phyloP scores from a whole-genome alignment of 208 protist species.

The Lotmaria passim region DNA sequence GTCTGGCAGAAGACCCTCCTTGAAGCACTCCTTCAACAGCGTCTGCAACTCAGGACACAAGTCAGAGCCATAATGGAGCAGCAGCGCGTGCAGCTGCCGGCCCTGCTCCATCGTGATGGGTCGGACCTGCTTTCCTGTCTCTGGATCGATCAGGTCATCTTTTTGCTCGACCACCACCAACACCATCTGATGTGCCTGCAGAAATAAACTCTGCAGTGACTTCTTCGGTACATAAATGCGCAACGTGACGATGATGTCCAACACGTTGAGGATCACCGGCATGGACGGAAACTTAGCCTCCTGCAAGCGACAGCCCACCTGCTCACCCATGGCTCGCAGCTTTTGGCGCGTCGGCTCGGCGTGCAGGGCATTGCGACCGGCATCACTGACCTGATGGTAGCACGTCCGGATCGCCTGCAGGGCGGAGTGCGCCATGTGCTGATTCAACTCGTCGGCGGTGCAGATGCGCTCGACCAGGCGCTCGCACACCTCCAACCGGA shows the following conservation, averaged over 20 bases:
- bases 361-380: constrained; percentile 82
- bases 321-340: constrained; percentile 86
- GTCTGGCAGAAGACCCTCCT: constrained; percentile 82
- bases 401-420: constrained; percentile 77
- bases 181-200: constrained; percentile 74
- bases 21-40: constrained; percentile 71
- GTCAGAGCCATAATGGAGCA: constrained; percentile 84
- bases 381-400: constrained; percentile 77
- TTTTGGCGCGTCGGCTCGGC: constrained; percentile 87
- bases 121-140: constrained; percentile 64
- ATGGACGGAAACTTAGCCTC: constrained; percentile 79
- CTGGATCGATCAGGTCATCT: constrained; percentile 77
- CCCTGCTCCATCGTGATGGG: constrained; percentile 87
- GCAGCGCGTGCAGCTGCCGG: constrained; percentile 81
- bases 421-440: constrained; percentile 81
- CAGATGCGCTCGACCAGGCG: constrained; percentile 83
- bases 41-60: constrained; percentile 63
- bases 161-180: constrained; percentile 67
- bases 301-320: constrained; percentile 77
- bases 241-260: constrained; percentile 84
- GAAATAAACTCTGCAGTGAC: constrained; percentile 73
- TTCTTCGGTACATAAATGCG: constrained; percentile 92
- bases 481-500: constrained; percentile 88
- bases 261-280: constrained; percentile 58
- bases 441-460: constrained; percentile 76